Conservation (phyloP, 352 stramenopile genomes). For the Globisporangium ultimum region DNA sequence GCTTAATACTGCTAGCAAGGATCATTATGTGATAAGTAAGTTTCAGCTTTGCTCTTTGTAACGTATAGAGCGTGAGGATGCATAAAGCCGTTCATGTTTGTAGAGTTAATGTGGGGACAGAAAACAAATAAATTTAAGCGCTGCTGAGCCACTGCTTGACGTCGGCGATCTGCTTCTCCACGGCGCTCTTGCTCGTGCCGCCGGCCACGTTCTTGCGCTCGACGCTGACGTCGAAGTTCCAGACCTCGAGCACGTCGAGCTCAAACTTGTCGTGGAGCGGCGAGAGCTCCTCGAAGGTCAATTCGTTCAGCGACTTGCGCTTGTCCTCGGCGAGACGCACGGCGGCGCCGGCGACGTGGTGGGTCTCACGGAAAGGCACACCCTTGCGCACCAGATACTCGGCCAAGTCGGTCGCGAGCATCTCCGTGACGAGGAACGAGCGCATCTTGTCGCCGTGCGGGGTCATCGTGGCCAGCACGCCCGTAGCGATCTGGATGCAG, state of each 20-base stretch:
- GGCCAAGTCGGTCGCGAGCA: conserved; percentile 98
- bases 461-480: conserved; percentile 96
- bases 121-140: not conserved
- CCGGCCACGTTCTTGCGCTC: conserved; percentile 90
- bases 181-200: conserved; percentile 75
- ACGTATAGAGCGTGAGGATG: not conserved
- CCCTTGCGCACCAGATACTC: conserved; percentile 99
- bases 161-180: conserved; percentile 75
- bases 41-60: too few relatives aligned
- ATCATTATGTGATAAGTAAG: too few relatives aligned
- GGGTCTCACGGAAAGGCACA: conserved; percentile 99
- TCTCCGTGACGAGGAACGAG: conserved; percentile 96
- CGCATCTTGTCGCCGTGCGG: conserved; percentile 93
- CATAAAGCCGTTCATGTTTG: not conserved
- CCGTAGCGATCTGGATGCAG: conserved; percentile 95
- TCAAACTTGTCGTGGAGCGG: conserved; percentile 89
- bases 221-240: conserved; percentile 89
- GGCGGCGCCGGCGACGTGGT: conserved; percentile 96
- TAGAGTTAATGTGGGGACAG: conserved; percentile 1
- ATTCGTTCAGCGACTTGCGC: conserved; percentile 75
- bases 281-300: conserved; percentile 89
- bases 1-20: too few relatives aligned
- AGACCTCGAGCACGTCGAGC: conserved; percentile 86
- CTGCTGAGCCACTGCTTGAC: conserved; percentile 71
- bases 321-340: conserved; percentile 91